Base-by-base conservation (phyloP, 768 basidiomycete species). In the Amanita exitialis region DNA sequence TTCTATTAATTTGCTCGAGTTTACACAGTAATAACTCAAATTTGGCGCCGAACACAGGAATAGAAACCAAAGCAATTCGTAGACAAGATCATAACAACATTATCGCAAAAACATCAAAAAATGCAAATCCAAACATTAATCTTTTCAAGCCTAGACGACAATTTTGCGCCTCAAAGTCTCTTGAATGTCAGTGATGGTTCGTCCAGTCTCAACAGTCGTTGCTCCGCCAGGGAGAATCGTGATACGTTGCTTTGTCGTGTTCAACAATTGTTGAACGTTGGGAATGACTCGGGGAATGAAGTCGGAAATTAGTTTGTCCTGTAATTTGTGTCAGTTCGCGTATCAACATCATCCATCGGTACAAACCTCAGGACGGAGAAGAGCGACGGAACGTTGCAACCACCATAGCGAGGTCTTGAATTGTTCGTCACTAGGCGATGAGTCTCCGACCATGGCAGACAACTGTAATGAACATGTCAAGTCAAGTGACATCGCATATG, bases 361-460 rank as follows among this genome's bases (percentile, higher is more conserved):
- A 69, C 75, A 23, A 62, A 85, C 86, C 59, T 81, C 82, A 46
- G 87, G 82, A 60, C 84, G 85, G 56, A 91, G 75, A 28, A 82
- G 72, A 12, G 76, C 70, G 6, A 86, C 72, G 34, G 85, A 74
- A 50, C 89, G 82, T 61, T 90, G 86, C 57, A 92, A 68, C 89
- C 89, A 92, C 88, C 90, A 90, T 51, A 91, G 68, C 6, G 84
- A 79, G 12, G 77, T 79, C 67, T 90, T 90, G 76, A 90, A 90
- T 4, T 76, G 66, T 58, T 91, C 90, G 54, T 92, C 89, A 44
- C 76, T 73, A 8, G 89, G 86, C 5, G 85, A 76, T 2, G 78
- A 81, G 62, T 90, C 87, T 37, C 83, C 82, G 41, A 90, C 76
- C 53, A 84, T 76, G 25, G 79, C 75, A 52, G 88, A 80, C 28